Evolutionary conservation across 768 basidiomycete species (phyloP).

Genomic region (Mycena rosella): DNA sequence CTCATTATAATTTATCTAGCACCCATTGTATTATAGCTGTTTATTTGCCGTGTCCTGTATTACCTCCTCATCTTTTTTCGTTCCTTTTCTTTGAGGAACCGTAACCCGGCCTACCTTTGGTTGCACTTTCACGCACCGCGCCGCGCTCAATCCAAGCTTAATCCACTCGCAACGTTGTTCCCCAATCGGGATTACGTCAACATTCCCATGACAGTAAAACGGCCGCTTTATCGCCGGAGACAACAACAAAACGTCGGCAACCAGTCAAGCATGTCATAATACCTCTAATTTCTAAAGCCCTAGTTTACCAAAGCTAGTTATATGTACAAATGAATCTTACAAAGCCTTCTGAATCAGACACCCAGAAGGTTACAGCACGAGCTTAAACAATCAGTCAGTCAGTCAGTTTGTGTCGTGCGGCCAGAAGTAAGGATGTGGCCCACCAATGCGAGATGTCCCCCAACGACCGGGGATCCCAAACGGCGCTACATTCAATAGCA

Average conservation of each 20-base stretch:
- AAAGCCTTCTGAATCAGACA: not conserved
- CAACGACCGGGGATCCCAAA: not conserved
- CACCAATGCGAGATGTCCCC: not conserved
- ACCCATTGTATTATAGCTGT: constrained; percentile 22
- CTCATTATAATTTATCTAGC: not conserved
- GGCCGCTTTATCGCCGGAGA: not conserved
- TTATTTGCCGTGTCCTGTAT: constrained; percentile 16
- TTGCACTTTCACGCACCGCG: not conserved
- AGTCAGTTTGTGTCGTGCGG: not conserved
- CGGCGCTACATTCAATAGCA: not conserved
- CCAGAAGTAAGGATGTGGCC: not conserved
- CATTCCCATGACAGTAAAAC: not conserved
- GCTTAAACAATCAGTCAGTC: not conserved
- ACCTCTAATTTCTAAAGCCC: not conserved
- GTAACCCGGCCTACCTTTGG: not conserved
- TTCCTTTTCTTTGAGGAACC: not conserved
- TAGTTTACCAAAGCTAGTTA: not conserved
- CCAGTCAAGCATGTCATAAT: not conserved
- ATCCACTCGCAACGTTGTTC: too few relatives aligned
- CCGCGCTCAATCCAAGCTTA: too few relatives aligned
- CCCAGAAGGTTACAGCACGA: not conserved
- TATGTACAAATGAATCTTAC: not conserved
- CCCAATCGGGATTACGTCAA: not conserved
- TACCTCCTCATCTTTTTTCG: not conserved
- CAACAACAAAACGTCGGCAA: too few relatives aligned